These are phyloP conservation scores for Triticum dicoccoides DNA, from an alignment of 176 grass and related monocot genomes.

Conservation along the genomic window DNA sequence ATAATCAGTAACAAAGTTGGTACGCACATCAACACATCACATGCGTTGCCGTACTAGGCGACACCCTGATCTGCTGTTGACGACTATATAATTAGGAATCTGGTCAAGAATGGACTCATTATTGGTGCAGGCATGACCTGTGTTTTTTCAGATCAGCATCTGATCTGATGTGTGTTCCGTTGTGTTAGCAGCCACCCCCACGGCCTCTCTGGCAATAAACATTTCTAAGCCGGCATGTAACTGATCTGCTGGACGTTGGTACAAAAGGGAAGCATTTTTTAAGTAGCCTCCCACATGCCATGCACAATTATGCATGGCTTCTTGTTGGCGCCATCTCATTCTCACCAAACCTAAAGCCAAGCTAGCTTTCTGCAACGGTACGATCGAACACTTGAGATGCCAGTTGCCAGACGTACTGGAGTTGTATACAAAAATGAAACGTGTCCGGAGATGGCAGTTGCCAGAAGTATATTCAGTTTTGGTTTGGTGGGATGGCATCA, in stretches of 20 bases:
- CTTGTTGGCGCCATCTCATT: neutral
- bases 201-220: neutral
- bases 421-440: neutral
- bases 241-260: constrained; percentile 12
- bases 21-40: constrained; percentile 22
- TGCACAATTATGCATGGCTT: neutral
- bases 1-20: neutral
- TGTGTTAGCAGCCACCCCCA: constrained; percentile 5
- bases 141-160: neutral
- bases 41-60: constrained; percentile 15
- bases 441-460: neutral
- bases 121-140: neutral
- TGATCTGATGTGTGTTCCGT: constrained; percentile 13
- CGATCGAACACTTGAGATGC: neutral
- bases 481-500: neutral
- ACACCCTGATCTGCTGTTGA: neutral
- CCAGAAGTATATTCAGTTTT: neutral
- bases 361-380: neutral
- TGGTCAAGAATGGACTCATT: constrained; percentile 32
- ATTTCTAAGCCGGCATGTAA: constrained; percentile 9
- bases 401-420: neutral
- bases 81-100: constrained; percentile 17
- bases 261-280: constrained; percentile 3
- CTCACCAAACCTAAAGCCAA: neutral
- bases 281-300: constrained; percentile 17